Conservation (phyloP, 2,329 filamentous ascomycete species). For the Calonectria naviculata region DNA sequence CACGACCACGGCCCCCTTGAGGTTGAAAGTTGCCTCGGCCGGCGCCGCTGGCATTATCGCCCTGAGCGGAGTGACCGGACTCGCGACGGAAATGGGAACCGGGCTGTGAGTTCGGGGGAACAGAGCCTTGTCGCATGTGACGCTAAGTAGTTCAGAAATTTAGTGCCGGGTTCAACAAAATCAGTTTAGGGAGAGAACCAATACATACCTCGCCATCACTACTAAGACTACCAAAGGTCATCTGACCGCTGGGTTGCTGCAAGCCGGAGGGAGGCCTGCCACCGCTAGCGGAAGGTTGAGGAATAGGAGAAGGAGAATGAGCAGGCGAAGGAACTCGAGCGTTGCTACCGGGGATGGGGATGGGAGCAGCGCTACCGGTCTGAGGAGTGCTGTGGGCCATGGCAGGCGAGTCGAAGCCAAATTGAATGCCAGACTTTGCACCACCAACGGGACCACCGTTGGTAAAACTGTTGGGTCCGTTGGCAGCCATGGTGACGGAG, state of each 20-base stretch:
- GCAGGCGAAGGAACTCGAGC: slow-evolving; percentile 85
- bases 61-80: slow-evolving; percentile 84
- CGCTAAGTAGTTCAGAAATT: slow-evolving; percentile 58
- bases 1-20: slow-evolving; percentile 62
- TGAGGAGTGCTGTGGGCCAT: slow-evolving; percentile 76
- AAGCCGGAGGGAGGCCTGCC: slow-evolving; percentile 86
- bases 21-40: slow-evolving; percentile 66
- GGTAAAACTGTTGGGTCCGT: slow-evolving; percentile 79
- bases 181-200: slow-evolving; percentile 17
- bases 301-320: slow-evolving; percentile 92
- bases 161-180: slow-evolving; percentile 8
- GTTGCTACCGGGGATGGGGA: slow-evolving; percentile 70
- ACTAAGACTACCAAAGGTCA: slow-evolving; percentile 86
- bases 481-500: slow-evolving; percentile 91
- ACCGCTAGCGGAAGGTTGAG: slow-evolving; percentile 84
- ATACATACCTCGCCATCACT: slow-evolving; percentile 80
- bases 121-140: slow-evolving; percentile 75
- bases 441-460: slow-evolving; percentile 76
- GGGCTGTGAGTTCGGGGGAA: slow-evolving; percentile 73
- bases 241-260: slow-evolving; percentile 73
- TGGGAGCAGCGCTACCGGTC: slow-evolving; percentile 64
- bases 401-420: slow-evolving; percentile 81
- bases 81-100: slow-evolving; percentile 83
- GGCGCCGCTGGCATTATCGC: slow-evolving; percentile 54
- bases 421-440: slow-evolving; percentile 77